Evolutionary conservation across 1,284 basidiomycete species (phyloP), one percentile per base, ranked within the genome.

Genomic region (Golubevia pallescens): DNA sequence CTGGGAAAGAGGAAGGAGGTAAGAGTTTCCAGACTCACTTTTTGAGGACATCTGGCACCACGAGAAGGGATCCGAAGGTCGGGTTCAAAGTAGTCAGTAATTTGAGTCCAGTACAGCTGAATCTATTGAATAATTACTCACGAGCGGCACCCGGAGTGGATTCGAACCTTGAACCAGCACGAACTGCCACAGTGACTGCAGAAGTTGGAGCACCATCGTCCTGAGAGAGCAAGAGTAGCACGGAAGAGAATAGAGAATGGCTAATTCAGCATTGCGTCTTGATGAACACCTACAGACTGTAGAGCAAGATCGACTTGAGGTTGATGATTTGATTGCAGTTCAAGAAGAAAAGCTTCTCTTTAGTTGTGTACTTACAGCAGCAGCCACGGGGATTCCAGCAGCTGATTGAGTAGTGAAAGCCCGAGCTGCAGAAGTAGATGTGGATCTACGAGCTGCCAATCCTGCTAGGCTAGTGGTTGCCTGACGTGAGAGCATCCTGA

Each of bases 161-260:
- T 70, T 80, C 77, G 70, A 74, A 79, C 23, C 79, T 70, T 16
- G 79, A 66, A 55, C 79, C 79, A 38, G 79, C 79, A 56, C 74
- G 72, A 66, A 81, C 53, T 20, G 79, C 79, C 51, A 81, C 75
- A 53, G 79, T 81, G 75, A 81, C 66, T 58, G 72, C 64, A n/a
- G 79, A 71, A 55, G 77, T 78, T 21, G 75, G 63, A 1, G 75
- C 71, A 34, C 77, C 78, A 67, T 77, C 71, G 63, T 78, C 76
- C 69, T 71, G 62, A 38, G 23, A 32, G 21, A 20, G 59, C 24
- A 23, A 20, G 6, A 60, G 55, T 24, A 8, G 59, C 48, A 32
- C 8, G 42, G 19, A 24, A 48, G 24, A 21, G 57, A 58, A 19
- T 42, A 19, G 19, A 59, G 14, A 19, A 34, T 32, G 20, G 16